phyloP scores from a whole-genome alignment of 1,284 basidiomycete species.

The Pisolithus thermaeus region DNA sequence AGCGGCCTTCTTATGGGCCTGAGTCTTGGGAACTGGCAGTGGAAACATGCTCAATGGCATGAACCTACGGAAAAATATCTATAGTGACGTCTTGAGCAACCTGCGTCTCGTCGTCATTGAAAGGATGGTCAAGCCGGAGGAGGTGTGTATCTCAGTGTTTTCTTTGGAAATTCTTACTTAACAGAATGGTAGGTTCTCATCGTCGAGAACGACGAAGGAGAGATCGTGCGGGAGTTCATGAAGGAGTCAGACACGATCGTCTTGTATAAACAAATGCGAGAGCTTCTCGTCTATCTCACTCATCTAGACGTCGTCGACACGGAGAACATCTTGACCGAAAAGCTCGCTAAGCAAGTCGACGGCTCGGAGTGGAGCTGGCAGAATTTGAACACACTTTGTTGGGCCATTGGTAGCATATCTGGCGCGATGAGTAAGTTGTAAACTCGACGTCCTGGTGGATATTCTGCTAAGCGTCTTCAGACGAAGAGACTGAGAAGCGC shows the following conservation, averaged over 20 bases:
- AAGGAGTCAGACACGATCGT: slow-evolving; percentile 99
- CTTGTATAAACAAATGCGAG: slow-evolving; percentile 98
- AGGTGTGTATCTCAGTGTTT: slow-evolving; percentile 49
- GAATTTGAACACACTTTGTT: slow-evolving; percentile 98
- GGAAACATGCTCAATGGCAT: slow-evolving; percentile 70
- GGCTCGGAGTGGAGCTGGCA: slow-evolving; percentile 99
- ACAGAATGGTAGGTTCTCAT: slow-evolving; percentile 71
- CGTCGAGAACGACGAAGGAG: slow-evolving; percentile 99
- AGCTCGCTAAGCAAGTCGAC: slow-evolving; percentile 95
- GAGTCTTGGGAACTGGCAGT: slow-evolving; percentile 66
- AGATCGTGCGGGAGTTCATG: slow-evolving; percentile 99
- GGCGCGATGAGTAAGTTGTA: slow-evolving; percentile 90
- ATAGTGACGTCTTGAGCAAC: slow-evolving; percentile 92
- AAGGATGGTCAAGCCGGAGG: slow-evolving; percentile 99
- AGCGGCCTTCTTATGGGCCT: slow-evolving; percentile 92
- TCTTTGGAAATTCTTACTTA: slow-evolving; percentile 7
- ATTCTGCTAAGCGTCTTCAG: slow-evolving; percentile 35
- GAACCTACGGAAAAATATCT: slow-evolving; percentile 89
- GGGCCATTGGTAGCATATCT: slow-evolving; percentile 99
- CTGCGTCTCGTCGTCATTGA: slow-evolving; percentile 96
- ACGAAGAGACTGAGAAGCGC: slow-evolving; percentile 98
- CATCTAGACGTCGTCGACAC: slow-evolving; percentile 96
- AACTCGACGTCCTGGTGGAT: not conserved
- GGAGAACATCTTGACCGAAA: slow-evolving; percentile 95
- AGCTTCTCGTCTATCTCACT: slow-evolving; percentile 94